Evolutionary conservation across 2,329 filamentous ascomycete genomes (phyloP), one percentile per base, ranked within the genome.

Genomic region (Cercospora berteroae): DNA sequence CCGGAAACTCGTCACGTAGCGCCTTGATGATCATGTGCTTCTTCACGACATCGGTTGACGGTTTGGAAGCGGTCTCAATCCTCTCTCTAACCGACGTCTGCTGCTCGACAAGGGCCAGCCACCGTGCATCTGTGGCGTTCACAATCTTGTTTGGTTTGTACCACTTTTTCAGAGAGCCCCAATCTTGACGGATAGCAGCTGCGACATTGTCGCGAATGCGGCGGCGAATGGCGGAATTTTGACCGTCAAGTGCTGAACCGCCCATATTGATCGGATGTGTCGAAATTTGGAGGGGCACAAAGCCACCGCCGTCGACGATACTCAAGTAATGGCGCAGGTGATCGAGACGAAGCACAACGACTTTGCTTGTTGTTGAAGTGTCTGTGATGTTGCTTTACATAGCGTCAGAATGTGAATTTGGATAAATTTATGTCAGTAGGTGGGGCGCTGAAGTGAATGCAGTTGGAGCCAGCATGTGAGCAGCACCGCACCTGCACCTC

Each of bases 121-220:
- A 63, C 13, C 27, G 23, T 27, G 25, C 7, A 23, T 67, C 48
- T 2, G 55, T 52, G 10, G 33, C 16, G 36, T 59, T 20, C 18
- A 25, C 23, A 10, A 31, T 10, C 18, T 60, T 59, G 2, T 9
- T 3, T n/a, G 60, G 65, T 39, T 55, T 60, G 27, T 63, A 67
- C 20, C 60, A 63, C 55, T 55, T 63, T 16, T 39, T 42, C 18
- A 63, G 4, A 16, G 29, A n/a, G 9, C 42, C 52, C 60, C 55
- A 56, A 8, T 63, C 48, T 23, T 50, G 33, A 31, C 36, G 23
- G n/a, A 63, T 29, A 18, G 60, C 60, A 27, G 60, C 52, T 25
- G 18, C 55, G 16, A 52, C 65, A 42, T 63, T 67, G 39, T 63
- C 55, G 27, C 55, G 60, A 6, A 67, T 67, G 8, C 65, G 60